Percentiles rank a stretch among this genome's conserved stretches.
phyloP scores from a whole-genome alignment of 805 yeast species.

The Starmerella stigmatis region DNA sequence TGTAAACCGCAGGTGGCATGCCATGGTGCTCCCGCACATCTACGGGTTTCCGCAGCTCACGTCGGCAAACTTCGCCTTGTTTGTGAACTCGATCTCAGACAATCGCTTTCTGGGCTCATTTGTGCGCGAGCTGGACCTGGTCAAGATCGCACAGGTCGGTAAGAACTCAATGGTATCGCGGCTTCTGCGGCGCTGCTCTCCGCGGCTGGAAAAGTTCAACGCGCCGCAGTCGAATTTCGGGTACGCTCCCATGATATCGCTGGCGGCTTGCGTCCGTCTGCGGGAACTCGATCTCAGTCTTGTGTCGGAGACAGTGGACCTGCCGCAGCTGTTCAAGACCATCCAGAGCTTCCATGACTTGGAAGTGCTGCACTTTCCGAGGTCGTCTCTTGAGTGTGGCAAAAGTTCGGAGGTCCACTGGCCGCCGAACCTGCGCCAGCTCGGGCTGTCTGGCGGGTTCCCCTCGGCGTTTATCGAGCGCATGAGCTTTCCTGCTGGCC shows the following conservation, averaged over 20 bases:
- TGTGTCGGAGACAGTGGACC: slow-evolving; percentile 82
- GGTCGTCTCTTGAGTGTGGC: slow-evolving; percentile 66
- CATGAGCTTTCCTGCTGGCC: slow-evolving; percentile 62
- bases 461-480: slow-evolving; percentile 64
- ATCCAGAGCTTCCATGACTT: slow-evolving; percentile 51
- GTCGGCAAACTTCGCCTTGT: slow-evolving; percentile 57
- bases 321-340: slow-evolving; percentile 67
- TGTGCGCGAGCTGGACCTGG: slow-evolving; percentile 60
- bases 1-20: slow-evolving; percentile 53
- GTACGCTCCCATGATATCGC: slow-evolving; percentile 71
- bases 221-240: slow-evolving; percentile 97
- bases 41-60: slow-evolving; percentile 54
- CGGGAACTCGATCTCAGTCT: slow-evolving; percentile 64
- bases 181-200: slow-evolving; percentile 64
- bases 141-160: slow-evolving; percentile 78
- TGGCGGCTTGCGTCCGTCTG: slow-evolving; percentile 57
- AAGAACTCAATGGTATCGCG: slow-evolving; percentile 84
- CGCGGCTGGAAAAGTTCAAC: slow-evolving; percentile 52
- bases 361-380: slow-evolving; percentile 73
- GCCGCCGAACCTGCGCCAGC: slow-evolving; percentile 67
- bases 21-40: slow-evolving; percentile 49
- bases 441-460: slow-evolving; percentile 82
- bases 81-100: slow-evolving; percentile 56
- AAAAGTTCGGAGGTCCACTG: slow-evolving; percentile 44
- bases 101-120: slow-evolving; percentile 40